Percentiles rank a stretch among this genome's conserved stretches.
These are phyloP conservation scores for Platanthera zijinensis DNA, from an alignment of 106 monocot genomes.

Conservation along the genomic window DNA sequence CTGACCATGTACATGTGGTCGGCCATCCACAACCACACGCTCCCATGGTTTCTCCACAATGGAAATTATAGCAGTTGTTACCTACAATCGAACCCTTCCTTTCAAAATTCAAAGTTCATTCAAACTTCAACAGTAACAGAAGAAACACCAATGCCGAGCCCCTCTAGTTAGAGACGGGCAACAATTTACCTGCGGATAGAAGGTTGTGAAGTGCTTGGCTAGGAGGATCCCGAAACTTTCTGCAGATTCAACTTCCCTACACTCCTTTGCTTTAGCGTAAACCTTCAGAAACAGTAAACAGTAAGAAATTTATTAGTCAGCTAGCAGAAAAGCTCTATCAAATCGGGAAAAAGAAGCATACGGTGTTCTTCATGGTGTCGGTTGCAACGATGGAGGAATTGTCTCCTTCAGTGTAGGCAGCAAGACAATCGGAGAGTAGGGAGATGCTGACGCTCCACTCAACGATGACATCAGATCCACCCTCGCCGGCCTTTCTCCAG, in stretches of 20 bases:
- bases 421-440: conserved; percentile 78
- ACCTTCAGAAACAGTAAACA: conserved; percentile 32
- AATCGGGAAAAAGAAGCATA: conserved; percentile 13
- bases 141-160: background rate
- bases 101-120: background rate
- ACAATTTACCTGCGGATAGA: conserved; percentile 65
- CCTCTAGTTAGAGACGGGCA: background rate
- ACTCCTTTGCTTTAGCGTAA: conserved; percentile 92
- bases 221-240: conserved; percentile 73
- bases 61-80: conserved; percentile 43
- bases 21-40: conserved; percentile 49
- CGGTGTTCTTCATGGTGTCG: conserved; percentile 95
- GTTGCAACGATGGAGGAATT: conserved; percentile 93
- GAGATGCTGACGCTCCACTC: conserved; percentile 79
- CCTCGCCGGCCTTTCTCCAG: conserved; percentile 37
- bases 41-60: conserved; percentile 93
- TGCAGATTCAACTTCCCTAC: conserved; percentile 46
- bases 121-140: background rate
- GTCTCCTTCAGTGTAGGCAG: conserved; percentile 60
- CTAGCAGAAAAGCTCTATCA: background rate
- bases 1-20: conserved; percentile 69
- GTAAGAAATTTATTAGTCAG: conserved; percentile 3
- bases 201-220: conserved; percentile 62
- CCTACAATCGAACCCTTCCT: conserved; percentile 24
- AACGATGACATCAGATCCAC: conserved; percentile 45